Base-by-base conservation (phyloP, 2,329 filamentous ascomycete species). In the Coniochaeta prunicola region DNA sequence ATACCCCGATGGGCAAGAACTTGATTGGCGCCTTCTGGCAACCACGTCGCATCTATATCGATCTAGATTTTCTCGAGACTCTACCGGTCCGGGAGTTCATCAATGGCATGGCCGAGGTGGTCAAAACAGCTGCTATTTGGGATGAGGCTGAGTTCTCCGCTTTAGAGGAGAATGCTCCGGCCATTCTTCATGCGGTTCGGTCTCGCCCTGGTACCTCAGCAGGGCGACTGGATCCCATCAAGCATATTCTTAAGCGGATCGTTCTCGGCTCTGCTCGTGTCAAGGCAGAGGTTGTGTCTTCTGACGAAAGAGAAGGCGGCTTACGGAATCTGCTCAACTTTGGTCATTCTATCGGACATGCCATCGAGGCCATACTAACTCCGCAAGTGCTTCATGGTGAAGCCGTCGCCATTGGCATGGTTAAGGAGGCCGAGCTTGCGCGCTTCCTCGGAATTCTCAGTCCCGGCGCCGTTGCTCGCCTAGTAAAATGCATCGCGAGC, bases 51-150 rank as follows among this genome's bases (percentile, higher is more conserved):
- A 92, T 97, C 64, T 99, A 96, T 74, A 92, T 99, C 66, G 94
- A 99, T 73, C 80, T 97, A 61, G 83, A 87, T 59, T 97, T 99
- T 70, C 80, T 99, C 58, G 91, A 96, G 70, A 96, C 92, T 1
- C 79, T 99, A 21, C 92, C 93, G 1, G 87, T 88, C 64, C 83
- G 94, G 64, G 93, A 99, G 74, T 93, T 99, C 69, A 92, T 97
- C 74, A 99, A 99, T 72, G 94, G 94, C 61, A 97, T 99, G 93
- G 94, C 93, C 28, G 94, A 99, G 77, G 93, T 99, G 31, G 83
- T 97, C 71, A 97, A 97, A 83, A 99, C 94, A 3, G 94, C 94
- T 3, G 94, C 94, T 58, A 97, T 99, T 66, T 97, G 93, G 85
- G 86, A 96, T 68, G 91, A 96, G 73, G 76, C 80, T 10, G 93